Conservation (phyloP, 139 green algal genomes). For the Chlorella sp. region DNA sequence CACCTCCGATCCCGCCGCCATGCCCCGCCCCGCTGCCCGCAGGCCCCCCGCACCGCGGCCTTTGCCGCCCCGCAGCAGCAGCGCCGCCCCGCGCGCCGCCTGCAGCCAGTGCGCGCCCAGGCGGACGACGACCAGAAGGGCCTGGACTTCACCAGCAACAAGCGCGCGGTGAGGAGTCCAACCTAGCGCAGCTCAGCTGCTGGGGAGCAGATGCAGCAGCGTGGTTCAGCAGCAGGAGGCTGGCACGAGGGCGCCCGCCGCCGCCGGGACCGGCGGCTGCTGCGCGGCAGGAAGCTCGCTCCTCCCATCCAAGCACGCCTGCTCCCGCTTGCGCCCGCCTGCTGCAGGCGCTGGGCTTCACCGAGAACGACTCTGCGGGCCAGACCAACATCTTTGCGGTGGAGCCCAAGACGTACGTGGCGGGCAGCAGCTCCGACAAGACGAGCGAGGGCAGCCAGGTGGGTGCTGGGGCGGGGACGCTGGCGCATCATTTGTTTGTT, state of each 20-base stretch:
- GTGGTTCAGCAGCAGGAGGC: neutral
- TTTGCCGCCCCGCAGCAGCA: slow-evolving; percentile 34
- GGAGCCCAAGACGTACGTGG: slow-evolving; percentile 53
- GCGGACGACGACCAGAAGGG: slow-evolving; percentile 35
- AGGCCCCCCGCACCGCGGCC: slow-evolving; percentile 8
- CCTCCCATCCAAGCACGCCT: neutral
- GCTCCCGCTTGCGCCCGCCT: neutral
- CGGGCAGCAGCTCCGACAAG: slow-evolving; percentile 33
- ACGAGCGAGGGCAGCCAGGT: slow-evolving; percentile 16
- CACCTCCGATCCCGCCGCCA: no score
- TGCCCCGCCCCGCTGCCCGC: neutral
- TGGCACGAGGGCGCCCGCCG: neutral
- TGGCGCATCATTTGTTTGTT: no score
- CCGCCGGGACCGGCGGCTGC: neutral
- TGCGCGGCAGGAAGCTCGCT: neutral
- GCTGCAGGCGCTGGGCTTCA: slow-evolving; percentile 60
- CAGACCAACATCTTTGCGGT: slow-evolving; percentile 75
- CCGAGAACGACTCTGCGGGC: slow-evolving; percentile 70
- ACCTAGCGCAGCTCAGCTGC: no score
- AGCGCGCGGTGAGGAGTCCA: slow-evolving; percentile 33
- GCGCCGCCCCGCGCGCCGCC: slow-evolving; percentile 10
- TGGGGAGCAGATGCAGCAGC: no score
- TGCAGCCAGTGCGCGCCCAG: slow-evolving; percentile 19
- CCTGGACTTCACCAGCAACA: slow-evolving; percentile 44
- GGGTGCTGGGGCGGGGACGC: no score